Base-by-base conservation (phyloP, 2,329 filamentous ascomycete species). In the Meredithiella fracta region DNA sequence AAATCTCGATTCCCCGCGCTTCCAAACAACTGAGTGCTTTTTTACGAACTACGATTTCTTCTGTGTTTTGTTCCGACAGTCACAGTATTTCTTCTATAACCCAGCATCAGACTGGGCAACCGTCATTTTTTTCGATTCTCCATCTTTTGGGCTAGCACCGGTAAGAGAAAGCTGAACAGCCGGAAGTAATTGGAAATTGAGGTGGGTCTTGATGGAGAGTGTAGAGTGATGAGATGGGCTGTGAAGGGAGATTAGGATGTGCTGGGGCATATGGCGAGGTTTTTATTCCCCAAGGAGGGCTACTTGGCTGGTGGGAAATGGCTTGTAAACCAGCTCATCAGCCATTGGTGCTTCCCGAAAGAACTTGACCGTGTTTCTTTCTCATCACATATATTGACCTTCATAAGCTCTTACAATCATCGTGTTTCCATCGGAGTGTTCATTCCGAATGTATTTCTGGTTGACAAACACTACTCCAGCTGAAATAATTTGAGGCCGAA, bases 61-160 rank as follows among this genome's bases (percentile, higher is more conserved):
- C 29, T 34, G 52, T 34, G n/a, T 20, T 47, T 47, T 47, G 44
- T 47, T 15, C 22, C n/a, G 44, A 20, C 44, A 37, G 44, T 51
- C 44, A 47, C 44, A 17, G 31, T 9, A 47, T 23, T 17, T 37
- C 52, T n/a, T 56, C 11, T 53, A 20, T 53, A 22, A 52, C n/a
- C 56, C 51, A 54, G 51, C 44, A 47, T 51, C 44, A 58, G 56
- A 31, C 56, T 54, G 56, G 47, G 47, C 37, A 37, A 6, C 29
- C 26, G 50, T 3, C 20, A 54, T 54, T 29, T 47, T 47, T 34
- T 34, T 42, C 34, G n/a, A 51, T 22, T 31, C 34, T 58, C 26
- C 15, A 50, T 40, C 17, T 47, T 31, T 53, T 31, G 26, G 44
- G 44, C 25, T 54, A 47, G 51, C 38, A 47, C 37, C 9, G 49